Evolutionary conservation across 2,329 filamentous ascomycete genomes (phyloP).

Genomic region (Penicillium fuscoglaucum): DNA sequence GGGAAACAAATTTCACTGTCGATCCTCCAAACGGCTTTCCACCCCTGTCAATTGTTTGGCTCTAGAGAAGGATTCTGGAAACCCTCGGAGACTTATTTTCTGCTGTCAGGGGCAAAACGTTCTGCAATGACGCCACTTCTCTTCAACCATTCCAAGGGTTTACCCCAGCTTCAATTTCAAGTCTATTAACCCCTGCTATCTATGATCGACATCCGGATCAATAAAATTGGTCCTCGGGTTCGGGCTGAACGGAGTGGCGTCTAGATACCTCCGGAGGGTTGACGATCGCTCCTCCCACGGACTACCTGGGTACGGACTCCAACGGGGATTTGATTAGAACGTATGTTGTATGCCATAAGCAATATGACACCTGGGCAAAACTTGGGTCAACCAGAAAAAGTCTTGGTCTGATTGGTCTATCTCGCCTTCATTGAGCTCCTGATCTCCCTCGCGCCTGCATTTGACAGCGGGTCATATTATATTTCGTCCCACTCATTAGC

Average conservation of each 20-base stretch:
- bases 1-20: too few species aligned
- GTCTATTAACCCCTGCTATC: too few species aligned
- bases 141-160: too few species aligned
- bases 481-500: constrained; percentile 11
- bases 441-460: not conserved
- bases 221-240: not conserved
- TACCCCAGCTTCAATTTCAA: too few species aligned
- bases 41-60: too few species aligned
- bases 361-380: not conserved
- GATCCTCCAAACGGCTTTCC: too few species aligned
- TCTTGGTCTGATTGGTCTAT: too few species aligned
- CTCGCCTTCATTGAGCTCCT: not conserved
- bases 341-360: not conserved
- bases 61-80: too few species aligned
- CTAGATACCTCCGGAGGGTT: not conserved
- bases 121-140: too few species aligned
- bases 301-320: not conserved
- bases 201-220: too few species aligned
- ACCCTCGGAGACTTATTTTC: too few species aligned
- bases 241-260: not conserved
- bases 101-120: too few species aligned
- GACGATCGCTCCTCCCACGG: not conserved
- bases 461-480: not conserved
- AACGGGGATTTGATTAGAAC: not conserved
- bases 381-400: not conserved